Percentiles rank a stretch among this genome's conserved stretches.
These are phyloP conservation scores for Anaeromyces robustus DNA, from an alignment of 192 early-diverging fungal genomes.

Conservation along the genomic window DNA sequence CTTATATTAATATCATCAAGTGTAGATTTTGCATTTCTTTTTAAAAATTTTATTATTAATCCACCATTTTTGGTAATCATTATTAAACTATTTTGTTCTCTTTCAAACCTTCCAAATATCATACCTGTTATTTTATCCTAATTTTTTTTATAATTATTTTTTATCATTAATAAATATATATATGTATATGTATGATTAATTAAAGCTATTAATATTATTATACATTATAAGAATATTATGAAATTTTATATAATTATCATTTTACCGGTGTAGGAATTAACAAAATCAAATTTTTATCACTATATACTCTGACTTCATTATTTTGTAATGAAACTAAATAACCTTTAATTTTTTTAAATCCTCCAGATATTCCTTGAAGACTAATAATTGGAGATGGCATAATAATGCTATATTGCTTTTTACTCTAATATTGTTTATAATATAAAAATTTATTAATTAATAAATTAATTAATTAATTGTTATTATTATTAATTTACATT, in stretches of 20 bases:
- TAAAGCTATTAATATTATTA: too few species aligned
- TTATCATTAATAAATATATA: too few species aligned
- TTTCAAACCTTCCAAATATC: background rate
- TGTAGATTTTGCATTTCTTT: background rate
- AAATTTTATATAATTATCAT: too few species aligned
- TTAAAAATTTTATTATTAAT: background rate
- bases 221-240: too few species aligned
- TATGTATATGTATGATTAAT: too few species aligned
- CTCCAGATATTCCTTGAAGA: background rate
- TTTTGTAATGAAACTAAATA: background rate
- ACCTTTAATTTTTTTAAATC: background rate
- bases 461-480: too few species aligned
- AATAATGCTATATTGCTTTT: background rate
- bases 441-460: too few species aligned
- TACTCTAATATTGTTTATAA: background rate
- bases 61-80: background rate
- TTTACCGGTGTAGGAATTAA: background rate
- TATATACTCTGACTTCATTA: background rate
- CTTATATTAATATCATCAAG: background rate
- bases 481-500: too few species aligned
- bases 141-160: too few species aligned
- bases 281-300: background rate
- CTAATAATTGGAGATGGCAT: background rate
- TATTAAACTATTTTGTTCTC: background rate
- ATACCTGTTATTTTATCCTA: background rate